These are phyloP conservation scores for Microsporum ferrugineum DNA, from an alignment of 2,329 filamentous ascomycete genomes.

Conservation along the genomic window DNA sequence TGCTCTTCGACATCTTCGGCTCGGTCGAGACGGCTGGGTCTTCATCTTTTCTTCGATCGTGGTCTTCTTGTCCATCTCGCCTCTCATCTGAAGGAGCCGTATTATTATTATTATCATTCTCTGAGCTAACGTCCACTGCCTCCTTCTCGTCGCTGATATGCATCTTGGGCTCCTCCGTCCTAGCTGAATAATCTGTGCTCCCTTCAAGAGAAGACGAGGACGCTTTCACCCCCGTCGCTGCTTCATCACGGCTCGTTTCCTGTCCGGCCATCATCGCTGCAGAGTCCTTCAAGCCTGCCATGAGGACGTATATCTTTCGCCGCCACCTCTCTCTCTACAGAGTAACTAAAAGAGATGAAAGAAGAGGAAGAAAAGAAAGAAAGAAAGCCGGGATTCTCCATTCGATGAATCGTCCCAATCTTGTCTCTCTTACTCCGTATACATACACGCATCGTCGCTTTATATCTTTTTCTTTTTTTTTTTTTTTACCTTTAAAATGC, in stretches of 20 bases:
- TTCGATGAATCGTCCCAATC: too few relatives aligned
- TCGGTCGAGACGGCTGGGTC: not conserved
- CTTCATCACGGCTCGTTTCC: not conserved
- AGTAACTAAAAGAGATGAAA: not conserved
- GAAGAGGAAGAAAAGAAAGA: not conserved
- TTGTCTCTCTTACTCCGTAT: not conserved
- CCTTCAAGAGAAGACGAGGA: not conserved
- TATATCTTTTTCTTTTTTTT: not conserved
- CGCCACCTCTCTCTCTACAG: not conserved
- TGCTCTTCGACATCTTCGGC: slow-evolving; percentile 10
- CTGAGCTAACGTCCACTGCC: not conserved
- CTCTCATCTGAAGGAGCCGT: not conserved
- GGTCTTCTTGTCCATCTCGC: not conserved
- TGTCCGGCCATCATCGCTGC: not conserved
- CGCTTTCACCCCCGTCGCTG: not conserved
- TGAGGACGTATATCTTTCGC: not conserved
- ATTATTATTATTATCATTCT: not conserved
- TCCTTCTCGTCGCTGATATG: not conserved
- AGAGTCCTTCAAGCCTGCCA: not conserved
- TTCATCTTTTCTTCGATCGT: not conserved
- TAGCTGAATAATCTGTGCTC: not conserved
- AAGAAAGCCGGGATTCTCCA: not conserved
- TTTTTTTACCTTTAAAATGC: not conserved
- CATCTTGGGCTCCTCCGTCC: not conserved
- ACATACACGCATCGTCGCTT: not conserved